Base-by-base conservation (phyloP, 2,329 filamentous ascomycete genomes). In the Aspergillus cejpii region DNA sequence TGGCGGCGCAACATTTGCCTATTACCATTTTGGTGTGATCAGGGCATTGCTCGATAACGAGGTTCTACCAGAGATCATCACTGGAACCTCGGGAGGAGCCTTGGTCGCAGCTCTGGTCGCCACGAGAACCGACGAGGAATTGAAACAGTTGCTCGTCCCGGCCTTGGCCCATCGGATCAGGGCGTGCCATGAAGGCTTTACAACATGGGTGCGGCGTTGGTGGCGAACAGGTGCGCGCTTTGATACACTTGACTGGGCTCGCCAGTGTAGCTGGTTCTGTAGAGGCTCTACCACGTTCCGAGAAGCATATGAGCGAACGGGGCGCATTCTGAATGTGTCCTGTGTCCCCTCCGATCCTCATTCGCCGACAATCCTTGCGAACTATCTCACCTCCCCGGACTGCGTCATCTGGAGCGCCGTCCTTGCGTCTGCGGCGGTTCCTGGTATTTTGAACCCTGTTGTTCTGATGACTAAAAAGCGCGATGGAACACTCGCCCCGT, bases 371-470 rank as follows among this genome's bases (percentile, higher is more conserved):
- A 95, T 98, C 53, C 76, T 98, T 6, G 88, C 88, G 61, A 98
- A 98, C 68, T 95, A 97, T 64, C 78, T 96, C 24, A 97, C 92
- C 1, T 86, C 85, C 17, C 92, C 92, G 0, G 89, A 98, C 70
- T 98, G 92, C 62, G 92, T 98, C 31, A 94, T 98, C 51, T 98
- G 94, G 92, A 95, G 89, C 8, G 91, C 92, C 1, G 89, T 97
- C 2, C 72, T 98, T 36, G 92, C 92, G 1, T 96, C 90, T 5
- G 92, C 92, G 3, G 92, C 92, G 3, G 92, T 98, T 0, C 92
- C 92, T 0, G 92, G 92, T 1, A 97, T 98, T 45, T 73, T 97
- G 27, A 97, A 97, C 60, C 92, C 92, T 0, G 91, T 98, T 1
- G 80, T 98, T 6, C 87, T 87, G 74, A 90, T 95, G 83, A 82